phyloP scores from a whole-genome alignment of 768 basidiomycete species.

The Tylopilus sp. region DNA sequence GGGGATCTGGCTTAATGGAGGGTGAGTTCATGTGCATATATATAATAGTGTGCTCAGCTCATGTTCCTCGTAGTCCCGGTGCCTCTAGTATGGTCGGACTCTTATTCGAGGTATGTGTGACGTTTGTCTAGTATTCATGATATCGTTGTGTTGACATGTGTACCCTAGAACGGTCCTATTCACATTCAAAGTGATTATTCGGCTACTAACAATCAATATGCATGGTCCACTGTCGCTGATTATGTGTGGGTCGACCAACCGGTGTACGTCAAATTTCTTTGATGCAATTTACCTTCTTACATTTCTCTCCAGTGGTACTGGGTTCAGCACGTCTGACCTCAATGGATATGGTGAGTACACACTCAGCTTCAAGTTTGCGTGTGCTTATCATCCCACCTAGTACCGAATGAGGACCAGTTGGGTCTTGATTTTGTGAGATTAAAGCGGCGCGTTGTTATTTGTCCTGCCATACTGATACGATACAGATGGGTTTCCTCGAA shows the following conservation, averaged over 20 bases:
- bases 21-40: slow-evolving; percentile 35
- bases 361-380: not conserved
- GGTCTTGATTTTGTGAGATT: slow-evolving; percentile 42
- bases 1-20: slow-evolving; percentile 73
- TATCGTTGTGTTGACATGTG: not conserved
- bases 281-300: not conserved
- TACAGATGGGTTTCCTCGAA: slow-evolving; percentile 62
- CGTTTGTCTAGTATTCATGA: not conserved
- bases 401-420: slow-evolving; percentile 61
- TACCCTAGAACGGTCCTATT: slow-evolving; percentile 61
- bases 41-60: not conserved
- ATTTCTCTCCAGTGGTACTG: slow-evolving; percentile 45
- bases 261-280: slow-evolving; percentile 33
- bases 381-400: slow-evolving; percentile 25
- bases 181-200: slow-evolving; percentile 49
- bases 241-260: slow-evolving; percentile 75
- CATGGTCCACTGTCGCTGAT: slow-evolving; percentile 51
- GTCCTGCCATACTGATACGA: not conserved
- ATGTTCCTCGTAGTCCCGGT: slow-evolving; percentile 45
- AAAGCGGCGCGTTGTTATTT: not conserved
- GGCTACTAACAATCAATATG: slow-evolving; percentile 45
- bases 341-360: slow-evolving; percentile 49
- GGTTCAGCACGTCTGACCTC: slow-evolving; percentile 59
- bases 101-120: slow-evolving; percentile 52
- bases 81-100: slow-evolving; percentile 63